Evolutionary conservation across 202 grass and related monocot species (phyloP), one percentile per base, ranked within the genome.

Genomic region (Panicum virgatum): DNA sequence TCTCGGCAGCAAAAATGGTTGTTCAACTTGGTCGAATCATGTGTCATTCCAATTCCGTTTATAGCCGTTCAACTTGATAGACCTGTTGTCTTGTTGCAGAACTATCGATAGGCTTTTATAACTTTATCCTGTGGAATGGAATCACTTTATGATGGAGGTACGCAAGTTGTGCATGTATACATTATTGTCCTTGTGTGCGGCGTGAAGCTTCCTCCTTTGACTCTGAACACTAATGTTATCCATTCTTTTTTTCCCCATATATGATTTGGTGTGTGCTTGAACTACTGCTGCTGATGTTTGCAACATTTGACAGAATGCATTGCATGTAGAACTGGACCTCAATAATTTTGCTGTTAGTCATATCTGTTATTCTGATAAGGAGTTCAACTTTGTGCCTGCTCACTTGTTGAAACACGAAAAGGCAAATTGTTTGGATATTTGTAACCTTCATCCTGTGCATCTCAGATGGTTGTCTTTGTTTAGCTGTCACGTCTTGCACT

Each of bases 111-210:
- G 8, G 23, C n/a, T 36, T 58, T 51, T 64, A 18, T 25, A 12
- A 27, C 15, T 53, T 76, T 69, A 37, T 61, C 34, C 9, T 43
- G 18, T 70, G 32, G 51, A 52, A 68, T 67, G 62, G 48, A 70
- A 82, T 53, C 43, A 61, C 84, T 63, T 48, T 48, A 27, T 29
- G 46, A 37, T 45, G 19, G 48, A 67, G 62, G 56, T 42, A 22
- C 18, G 25, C 39, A 60, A 80, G 34, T 54, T 87, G 34, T 8
- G 5, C 43, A 45, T 42, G 7, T 43, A 18, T 82, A 23, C 53
- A 62, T 75, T 76, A 62, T 75, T 76, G 16, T 71, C 77, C 79
- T 82, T 51, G 14, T 69, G 37, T 86, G 62, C 77, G 66, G 63
- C 38, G 45, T 76, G 56, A 87, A 26, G 54, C 56, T 85, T 72